phyloP scores from a whole-genome alignment of 2,329 filamentous ascomycete species.

The Cryphonectria nitschkei region DNA sequence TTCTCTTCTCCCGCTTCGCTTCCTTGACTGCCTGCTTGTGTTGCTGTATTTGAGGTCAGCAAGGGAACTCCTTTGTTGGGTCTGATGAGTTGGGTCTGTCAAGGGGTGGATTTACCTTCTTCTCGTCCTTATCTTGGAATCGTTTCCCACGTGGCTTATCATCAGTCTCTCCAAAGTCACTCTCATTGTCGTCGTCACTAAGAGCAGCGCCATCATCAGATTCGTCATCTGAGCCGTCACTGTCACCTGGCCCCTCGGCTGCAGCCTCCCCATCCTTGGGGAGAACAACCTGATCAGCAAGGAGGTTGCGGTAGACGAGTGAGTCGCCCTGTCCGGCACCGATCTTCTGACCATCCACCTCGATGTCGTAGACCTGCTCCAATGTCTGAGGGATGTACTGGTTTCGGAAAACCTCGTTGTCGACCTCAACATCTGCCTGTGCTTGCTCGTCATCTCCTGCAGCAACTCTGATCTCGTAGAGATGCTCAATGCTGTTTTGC shows the following conservation, averaged over 20 bases:
- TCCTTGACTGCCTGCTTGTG: slow-evolving; percentile 95
- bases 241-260: slow-evolving; percentile 42
- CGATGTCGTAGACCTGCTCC: slow-evolving; percentile 94
- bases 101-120: slow-evolving; percentile 59
- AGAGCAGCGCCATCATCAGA: slow-evolving; percentile 56
- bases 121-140: slow-evolving; percentile 89
- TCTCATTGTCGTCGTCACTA: slow-evolving; percentile 44
- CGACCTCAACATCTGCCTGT: slow-evolving; percentile 67
- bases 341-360: slow-evolving; percentile 83
- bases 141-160: slow-evolving; percentile 76
- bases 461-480: slow-evolving; percentile 63
- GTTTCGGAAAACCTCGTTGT: slow-evolving; percentile 91
- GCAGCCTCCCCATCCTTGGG: slow-evolving; percentile 42
- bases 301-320: slow-evolving; percentile 83
- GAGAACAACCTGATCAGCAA: slow-evolving; percentile 68
- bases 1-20: slow-evolving; percentile 89
- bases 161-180: slow-evolving; percentile 64
- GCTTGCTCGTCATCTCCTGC: slow-evolving; percentile 41
- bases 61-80: neutral
- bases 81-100: neutral
- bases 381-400: slow-evolving; percentile 97
- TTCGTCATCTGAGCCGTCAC: slow-evolving; percentile 45
- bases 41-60: slow-evolving; percentile 39
- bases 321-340: slow-evolving; percentile 72
- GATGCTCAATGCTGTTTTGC: slow-evolving; percentile 62